These are phyloP conservation scores for Serendipita sp. DNA, from an alignment of 768 basidiomycete species.

Conservation along the genomic window DNA sequence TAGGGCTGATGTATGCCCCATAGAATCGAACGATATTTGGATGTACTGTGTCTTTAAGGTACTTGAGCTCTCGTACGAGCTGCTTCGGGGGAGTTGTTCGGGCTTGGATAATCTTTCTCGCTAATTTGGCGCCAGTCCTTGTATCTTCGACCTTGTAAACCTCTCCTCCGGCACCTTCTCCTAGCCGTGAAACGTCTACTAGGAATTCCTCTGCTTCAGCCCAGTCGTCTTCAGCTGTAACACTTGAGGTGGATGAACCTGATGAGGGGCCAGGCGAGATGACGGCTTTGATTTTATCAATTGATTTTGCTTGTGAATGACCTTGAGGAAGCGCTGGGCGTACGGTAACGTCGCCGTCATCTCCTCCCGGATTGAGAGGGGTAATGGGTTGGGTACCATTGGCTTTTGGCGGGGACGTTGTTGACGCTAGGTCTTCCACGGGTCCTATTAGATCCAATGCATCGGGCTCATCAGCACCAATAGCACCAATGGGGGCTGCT, in stretches of 20 bases:
- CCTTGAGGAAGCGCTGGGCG: constrained; percentile 1
- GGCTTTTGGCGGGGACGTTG: neutral
- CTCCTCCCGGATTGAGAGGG: neutral
- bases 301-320: constrained; percentile 1
- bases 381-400: constrained; percentile 1
- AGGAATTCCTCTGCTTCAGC: constrained; percentile 43
- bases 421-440: neutral
- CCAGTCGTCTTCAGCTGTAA: neutral
- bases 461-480: constrained; percentile 3
- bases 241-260: neutral
- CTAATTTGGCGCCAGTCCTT: constrained; percentile 66
- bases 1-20: constrained; percentile 80
- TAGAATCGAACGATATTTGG: constrained; percentile 82
- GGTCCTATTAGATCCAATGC: constrained; percentile 1
- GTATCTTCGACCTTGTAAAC: constrained; percentile 86
- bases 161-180: constrained; percentile 92
- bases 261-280: neutral
- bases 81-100: constrained; percentile 84
- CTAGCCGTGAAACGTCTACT: constrained; percentile 62
- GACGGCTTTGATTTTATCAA: constrained; percentile 4
- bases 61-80: constrained; percentile 79
- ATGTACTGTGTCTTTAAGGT: constrained; percentile 72
- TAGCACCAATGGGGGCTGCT: neutral
- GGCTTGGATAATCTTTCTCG: constrained; percentile 87
- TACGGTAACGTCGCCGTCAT: constrained; percentile 1